These are phyloP conservation scores for Cadophora sp. DNA, from an alignment of 2,329 filamentous ascomycete genomes.

Conservation along the genomic window DNA sequence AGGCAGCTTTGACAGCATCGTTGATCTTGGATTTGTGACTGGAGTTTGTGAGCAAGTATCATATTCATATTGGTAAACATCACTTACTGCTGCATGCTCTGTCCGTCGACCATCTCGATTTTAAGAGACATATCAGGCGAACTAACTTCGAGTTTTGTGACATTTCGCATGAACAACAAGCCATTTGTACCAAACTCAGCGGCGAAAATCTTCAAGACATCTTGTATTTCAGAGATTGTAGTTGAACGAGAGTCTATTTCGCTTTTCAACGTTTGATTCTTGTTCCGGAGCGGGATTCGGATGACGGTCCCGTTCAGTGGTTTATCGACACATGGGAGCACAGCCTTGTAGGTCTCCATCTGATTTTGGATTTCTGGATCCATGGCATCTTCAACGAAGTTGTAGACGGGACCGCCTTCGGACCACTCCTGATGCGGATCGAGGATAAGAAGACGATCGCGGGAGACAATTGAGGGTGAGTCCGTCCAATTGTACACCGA, in stretches of 20 bases:
- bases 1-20: constrained; percentile 28
- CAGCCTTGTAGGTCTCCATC: constrained; percentile 42
- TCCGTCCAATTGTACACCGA: constrained; percentile 50
- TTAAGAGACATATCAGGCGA: constrained; percentile 24
- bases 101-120: constrained; percentile 30
- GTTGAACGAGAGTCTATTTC: constrained; percentile 42
- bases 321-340: constrained; percentile 36
- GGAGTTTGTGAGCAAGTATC: constrained; percentile 7
- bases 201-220: constrained; percentile 41
- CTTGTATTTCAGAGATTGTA: constrained; percentile 38
- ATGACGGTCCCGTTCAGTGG: constrained; percentile 45
- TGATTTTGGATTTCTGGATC: constrained; percentile 42
- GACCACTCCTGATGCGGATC: constrained; percentile 47
- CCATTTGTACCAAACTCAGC: constrained; percentile 42
- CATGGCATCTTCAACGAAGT: constrained; percentile 41
- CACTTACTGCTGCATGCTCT: constrained; percentile 34
- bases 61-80: neutral
- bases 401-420: constrained; percentile 41
- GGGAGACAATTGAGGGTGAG: constrained; percentile 46
- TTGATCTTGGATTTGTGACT: constrained; percentile 37
- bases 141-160: constrained; percentile 37
- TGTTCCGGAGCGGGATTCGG: constrained; percentile 46
- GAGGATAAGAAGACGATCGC: constrained; percentile 43
- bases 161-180: constrained; percentile 45
- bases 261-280: constrained; percentile 39